Conservation (phyloP, 2,329 filamentous ascomycete species). For the Diaporthe ilicicola region DNA sequence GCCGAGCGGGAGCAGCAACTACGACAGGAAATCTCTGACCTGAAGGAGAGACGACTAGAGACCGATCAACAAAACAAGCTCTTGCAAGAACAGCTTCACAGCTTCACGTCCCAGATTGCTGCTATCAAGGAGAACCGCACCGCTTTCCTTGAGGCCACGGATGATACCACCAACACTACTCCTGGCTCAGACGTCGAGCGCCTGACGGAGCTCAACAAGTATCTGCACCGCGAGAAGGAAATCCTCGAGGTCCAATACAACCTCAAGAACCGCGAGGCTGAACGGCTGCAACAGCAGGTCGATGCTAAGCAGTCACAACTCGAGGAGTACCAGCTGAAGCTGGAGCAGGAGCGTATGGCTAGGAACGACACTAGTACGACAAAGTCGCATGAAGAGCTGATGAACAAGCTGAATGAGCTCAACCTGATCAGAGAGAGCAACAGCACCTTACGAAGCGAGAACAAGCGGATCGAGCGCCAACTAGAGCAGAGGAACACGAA, state of each 20-base stretch:
- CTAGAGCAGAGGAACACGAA: constrained; percentile 78
- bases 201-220: constrained; percentile 89
- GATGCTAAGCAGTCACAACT: constrained; percentile 88
- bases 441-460: constrained; percentile 87
- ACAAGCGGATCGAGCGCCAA: constrained; percentile 78
- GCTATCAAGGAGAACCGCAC: constrained; percentile 80
- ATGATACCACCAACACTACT: constrained; percentile 60
- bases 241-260: constrained; percentile 98
- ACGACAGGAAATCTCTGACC: constrained; percentile 83
- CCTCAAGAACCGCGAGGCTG: constrained; percentile 85
- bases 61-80: constrained; percentile 89
- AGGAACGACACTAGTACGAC: constrained; percentile 77
- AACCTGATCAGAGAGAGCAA: constrained; percentile 97
- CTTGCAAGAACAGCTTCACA: constrained; percentile 88
- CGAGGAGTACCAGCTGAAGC: constrained; percentile 86
- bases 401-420: constrained; percentile 94
- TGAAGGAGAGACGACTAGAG: constrained; percentile 83
- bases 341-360: constrained; percentile 86
- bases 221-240: constrained; percentile 93
- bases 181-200: constrained; percentile 73
- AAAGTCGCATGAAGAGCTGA: constrained; percentile 85
- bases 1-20: constrained; percentile 81
- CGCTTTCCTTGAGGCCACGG: constrained; percentile 58
- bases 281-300: constrained; percentile 88
- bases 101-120: constrained; percentile 80